A percentile compares a stretch with the other conserved stretches of the same genome.
phyloP scores from a whole-genome alignment of 2,329 filamentous ascomycete species.

The Neobulgaria alba region DNA sequence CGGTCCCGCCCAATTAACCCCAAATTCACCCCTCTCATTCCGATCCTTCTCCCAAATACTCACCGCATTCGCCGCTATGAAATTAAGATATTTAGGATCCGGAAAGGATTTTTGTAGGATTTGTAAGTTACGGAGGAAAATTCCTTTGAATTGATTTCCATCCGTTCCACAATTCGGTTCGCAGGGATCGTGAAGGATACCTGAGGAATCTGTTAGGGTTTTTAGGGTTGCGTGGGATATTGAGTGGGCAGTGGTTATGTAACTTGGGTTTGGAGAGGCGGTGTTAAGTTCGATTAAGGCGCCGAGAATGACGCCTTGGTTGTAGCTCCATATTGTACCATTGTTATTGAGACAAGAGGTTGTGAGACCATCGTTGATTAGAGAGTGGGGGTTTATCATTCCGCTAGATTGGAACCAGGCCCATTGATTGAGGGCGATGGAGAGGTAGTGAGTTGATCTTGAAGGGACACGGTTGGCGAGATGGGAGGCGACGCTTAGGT shows the following conservation, averaged over 20 bases:
- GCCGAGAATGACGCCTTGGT: constrained; percentile 53
- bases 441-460: constrained; percentile 39
- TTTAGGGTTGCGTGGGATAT: constrained; percentile 47
- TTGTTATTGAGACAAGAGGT: constrained; percentile 40
- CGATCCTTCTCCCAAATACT: constrained; percentile 56
- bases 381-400: constrained; percentile 39
- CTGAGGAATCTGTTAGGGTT: constrained; percentile 35
- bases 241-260: constrained; percentile 38
- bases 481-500: constrained; percentile 44
- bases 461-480: constrained; percentile 44
- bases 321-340: constrained; percentile 42
- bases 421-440: constrained; percentile 41
- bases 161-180: constrained; percentile 40
- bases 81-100: constrained; percentile 39
- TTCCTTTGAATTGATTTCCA: constrained; percentile 62
- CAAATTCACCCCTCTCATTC: constrained; percentile 39
- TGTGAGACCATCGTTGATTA: constrained; percentile 44
- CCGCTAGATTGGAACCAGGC: constrained; percentile 41
- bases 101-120: constrained; percentile 41
- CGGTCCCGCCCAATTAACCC: constrained; percentile 57
- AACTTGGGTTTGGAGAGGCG: constrained; percentile 35
- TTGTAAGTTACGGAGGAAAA: constrained; percentile 58
- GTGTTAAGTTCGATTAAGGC: constrained; percentile 48
- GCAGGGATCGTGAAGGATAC: constrained; percentile 46
- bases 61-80: constrained; percentile 55